Evolutionary conservation across 129 eudicot species (phyloP), one percentile per base, ranked within the genome.

Genomic region (Heracleum sosnowskyi): DNA sequence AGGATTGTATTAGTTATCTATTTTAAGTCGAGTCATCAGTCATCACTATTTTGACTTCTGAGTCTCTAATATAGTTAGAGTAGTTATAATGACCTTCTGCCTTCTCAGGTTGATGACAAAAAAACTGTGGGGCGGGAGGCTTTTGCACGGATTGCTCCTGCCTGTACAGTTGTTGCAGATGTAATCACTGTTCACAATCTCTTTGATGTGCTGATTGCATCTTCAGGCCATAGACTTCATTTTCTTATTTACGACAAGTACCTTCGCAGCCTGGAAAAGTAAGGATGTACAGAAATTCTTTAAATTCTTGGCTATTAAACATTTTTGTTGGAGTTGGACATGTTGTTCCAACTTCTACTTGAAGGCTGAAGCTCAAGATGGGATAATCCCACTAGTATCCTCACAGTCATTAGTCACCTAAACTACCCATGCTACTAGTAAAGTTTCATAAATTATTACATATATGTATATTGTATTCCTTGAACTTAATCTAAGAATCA

Each of bases 141-240:
- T 62, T 89, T 89, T 81, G 83, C 91, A 68, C 89, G 91, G 46
- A 89, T 87, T 77, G 93, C 93, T 78, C 91, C 91, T 28, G 93
- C 89, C 34, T 85, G 89, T 78, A 77, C 89, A 73, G 70, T 80
- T 77, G 78, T 89, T 77, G 93, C 91, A 49, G 93, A 89, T 80
- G 75, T 85, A 22, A 81, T 78, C 39, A 89, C 93, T 46, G 88
- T 81, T 69, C 86, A 89, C 82, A 89, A 89, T 85, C 93, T 89
- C 71, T 89, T 87, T 80, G 91, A 87, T 79, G 86, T 83, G 33
- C 79, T 89, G 40, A 87, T 91, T 22, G 69, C 82, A 75, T 82
- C 91, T 71, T 85, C 89, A 69, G 83, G 85, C 76, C 55, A 82
- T 71, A 85, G 88, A 26, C 93, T 89, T 81, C 93, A 87, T 82